Evolutionary conservation across 2,329 filamentous ascomycete genomes (phyloP), one percentile per base, ranked within the genome.

Genomic region (Beauveria australis): DNA sequence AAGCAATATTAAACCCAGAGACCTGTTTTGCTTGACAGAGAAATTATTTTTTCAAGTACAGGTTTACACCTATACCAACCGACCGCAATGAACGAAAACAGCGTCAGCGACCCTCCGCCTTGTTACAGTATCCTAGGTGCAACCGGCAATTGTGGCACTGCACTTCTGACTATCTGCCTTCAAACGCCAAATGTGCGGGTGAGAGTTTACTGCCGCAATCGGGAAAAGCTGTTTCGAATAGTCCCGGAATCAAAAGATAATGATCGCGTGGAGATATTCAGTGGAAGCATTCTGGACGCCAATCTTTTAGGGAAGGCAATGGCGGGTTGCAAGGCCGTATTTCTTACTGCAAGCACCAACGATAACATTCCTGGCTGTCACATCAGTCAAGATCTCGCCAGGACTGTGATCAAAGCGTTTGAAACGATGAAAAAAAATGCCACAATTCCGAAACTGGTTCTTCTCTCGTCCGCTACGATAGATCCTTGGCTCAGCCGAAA

Each of bases 391-490:
- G 40, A 43, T 43, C 40, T 43, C 6, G 72, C 72, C 9, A 73
- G 68, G 49, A 67, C 66, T 19, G 61, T 80, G 3, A 66, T 65
- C 2, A 43, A 43, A n/a, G 40, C 40, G 8, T 70, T 74, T 52
- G 74, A 80, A 62, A 68, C 66, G 1, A 70, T 74, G 0, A 30
- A 61, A 4, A 62, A 61, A 19, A 24, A 5, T 2, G 26, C 22
- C 5, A 63, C 63, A 6, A 28, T 72, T 2, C 78, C 77, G 0
- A 74, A 73, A 60, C 62, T 81, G 0, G 65, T 80, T 14, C 64
- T 81, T 1, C 73, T 80, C 19, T 73, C 68, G 5, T 79, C 78
- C 0, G 71, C 72, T 5, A 76, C 71, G 16, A 66, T 78, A 33
- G 76, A 79, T 60, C 63, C 70, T 28, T 64, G 72, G 10, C 67